These are phyloP conservation scores for Bretschneidera sinensis DNA, from an alignment of 345 rosid species.

Conservation along the genomic window DNA sequence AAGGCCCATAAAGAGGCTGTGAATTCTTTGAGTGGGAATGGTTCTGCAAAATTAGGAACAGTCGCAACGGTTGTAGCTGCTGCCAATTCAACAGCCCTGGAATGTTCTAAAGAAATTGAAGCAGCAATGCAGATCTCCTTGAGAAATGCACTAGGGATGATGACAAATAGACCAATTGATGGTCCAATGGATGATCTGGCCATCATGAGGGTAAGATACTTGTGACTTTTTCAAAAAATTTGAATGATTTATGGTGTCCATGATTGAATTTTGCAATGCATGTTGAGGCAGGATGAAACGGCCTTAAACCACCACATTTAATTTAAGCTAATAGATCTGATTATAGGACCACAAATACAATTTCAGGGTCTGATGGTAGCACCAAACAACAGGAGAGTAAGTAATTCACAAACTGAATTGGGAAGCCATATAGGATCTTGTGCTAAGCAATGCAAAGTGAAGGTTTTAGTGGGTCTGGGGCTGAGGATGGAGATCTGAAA, in stretches of 20 bases:
- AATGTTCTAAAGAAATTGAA: constrained; percentile 96
- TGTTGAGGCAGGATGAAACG: no score
- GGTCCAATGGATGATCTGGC: constrained; percentile 93
- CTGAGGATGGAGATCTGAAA: no score
- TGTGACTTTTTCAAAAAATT: neutral
- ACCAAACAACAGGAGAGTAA: no score
- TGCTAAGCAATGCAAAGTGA: no score
- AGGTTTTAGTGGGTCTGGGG: no score
- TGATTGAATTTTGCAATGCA: neutral
- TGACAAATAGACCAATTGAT: constrained; percentile 52
- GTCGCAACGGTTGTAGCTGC: constrained; percentile 97
- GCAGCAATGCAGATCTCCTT: constrained; percentile 96
- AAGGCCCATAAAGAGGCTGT: constrained; percentile 98
- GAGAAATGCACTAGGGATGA: constrained; percentile 79
- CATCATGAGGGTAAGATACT: constrained; percentile 71
- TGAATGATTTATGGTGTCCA: neutral
- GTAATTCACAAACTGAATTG: no score
- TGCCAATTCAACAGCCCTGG: constrained; percentile 93
- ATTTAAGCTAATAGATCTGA: no score
- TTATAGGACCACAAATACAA: no score
- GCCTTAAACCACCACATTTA: neutral
- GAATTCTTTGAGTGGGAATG: constrained; percentile 82
- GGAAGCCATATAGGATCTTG: no score
- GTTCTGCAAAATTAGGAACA: constrained; percentile 83
- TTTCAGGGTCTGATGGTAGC: no score